These are phyloP conservation scores for Ramaria sp. DNA, from an alignment of 768 basidiomycete genomes.

Conservation along the genomic window DNA sequence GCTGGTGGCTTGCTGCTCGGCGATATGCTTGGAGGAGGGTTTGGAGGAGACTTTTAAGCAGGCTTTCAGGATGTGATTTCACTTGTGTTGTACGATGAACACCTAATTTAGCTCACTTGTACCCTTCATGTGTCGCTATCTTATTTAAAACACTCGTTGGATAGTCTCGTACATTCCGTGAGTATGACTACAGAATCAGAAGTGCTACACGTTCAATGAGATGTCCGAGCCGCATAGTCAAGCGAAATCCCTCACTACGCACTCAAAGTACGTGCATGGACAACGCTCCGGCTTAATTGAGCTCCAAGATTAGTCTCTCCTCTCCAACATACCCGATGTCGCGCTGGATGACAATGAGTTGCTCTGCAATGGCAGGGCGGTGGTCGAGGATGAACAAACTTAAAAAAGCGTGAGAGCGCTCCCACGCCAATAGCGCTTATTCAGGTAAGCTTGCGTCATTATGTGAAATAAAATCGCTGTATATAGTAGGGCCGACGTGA, in stretches of 20 bases:
- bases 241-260: conserved; percentile 3
- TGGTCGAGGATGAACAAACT: conserved; percentile 4
- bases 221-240: conserved; percentile 8
- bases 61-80: no score
- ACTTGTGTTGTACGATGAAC: no score
- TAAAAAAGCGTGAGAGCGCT: background rate
- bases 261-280: background rate
- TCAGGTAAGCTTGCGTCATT: no score
- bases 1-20: conserved; percentile 42
- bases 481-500: no score
- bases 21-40: conserved; percentile 23
- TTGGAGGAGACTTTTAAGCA: conserved; percentile 21
- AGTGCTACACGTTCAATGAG: background rate
- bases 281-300: conserved; percentile 8
- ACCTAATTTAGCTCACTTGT: no score
- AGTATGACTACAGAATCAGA: background rate
- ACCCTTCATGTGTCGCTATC: no score
- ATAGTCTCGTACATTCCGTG: no score
- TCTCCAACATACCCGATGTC: conserved; percentile 5
- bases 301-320: background rate
- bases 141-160: no score
- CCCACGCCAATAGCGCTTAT: background rate
- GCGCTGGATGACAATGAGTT: background rate
- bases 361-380: background rate
- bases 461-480: no score